Conservation (phyloP, 306 rosid genomes). For the Vigna hirtella region DNA sequence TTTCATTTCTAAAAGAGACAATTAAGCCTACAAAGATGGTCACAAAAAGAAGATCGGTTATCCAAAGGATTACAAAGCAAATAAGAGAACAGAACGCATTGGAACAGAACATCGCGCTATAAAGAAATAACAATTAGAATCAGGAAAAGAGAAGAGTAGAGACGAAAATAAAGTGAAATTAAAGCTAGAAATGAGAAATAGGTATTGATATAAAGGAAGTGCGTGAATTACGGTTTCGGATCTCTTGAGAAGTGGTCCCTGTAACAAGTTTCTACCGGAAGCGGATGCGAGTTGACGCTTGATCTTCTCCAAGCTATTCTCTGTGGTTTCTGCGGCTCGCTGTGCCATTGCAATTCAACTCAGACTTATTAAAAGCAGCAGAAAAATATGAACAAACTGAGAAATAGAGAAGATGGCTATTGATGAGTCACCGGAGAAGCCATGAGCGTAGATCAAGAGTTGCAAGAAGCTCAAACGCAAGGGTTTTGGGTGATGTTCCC, state of each 20-base stretch:
- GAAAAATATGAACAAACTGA: neutral
- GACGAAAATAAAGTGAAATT: neutral
- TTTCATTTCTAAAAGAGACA: neutral
- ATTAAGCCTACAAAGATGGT: neutral
- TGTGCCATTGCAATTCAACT: slow-evolving; percentile 49
- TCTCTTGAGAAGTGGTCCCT: slow-evolving; percentile 99
- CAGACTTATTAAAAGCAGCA: slow-evolving; percentile 9
- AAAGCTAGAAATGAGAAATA: slow-evolving; percentile 4
- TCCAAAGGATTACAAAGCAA: neutral
- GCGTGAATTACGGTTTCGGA: slow-evolving; percentile 80
- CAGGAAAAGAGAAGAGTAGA: neutral
- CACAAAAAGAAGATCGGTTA: neutral
- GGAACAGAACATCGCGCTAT: neutral
- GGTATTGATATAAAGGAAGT: neutral
- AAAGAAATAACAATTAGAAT: slow-evolving; percentile 19
- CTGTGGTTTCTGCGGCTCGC: slow-evolving; percentile 73
- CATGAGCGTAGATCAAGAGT: slow-evolving; percentile 63
- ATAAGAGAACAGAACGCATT: neutral
- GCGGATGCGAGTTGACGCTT: slow-evolving; percentile 95
- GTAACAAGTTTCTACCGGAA: slow-evolving; percentile 87
- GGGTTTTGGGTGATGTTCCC: slow-evolving; percentile 43
- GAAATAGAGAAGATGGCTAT: slow-evolving; percentile 29
- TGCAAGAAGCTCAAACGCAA: slow-evolving; percentile 35
- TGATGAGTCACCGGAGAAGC: slow-evolving; percentile 71
- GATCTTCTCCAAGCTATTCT: slow-evolving; percentile 95